Evolutionary conservation across 768 basidiomycete genomes (phyloP).

Genomic region (Tremella fuciformis): DNA sequence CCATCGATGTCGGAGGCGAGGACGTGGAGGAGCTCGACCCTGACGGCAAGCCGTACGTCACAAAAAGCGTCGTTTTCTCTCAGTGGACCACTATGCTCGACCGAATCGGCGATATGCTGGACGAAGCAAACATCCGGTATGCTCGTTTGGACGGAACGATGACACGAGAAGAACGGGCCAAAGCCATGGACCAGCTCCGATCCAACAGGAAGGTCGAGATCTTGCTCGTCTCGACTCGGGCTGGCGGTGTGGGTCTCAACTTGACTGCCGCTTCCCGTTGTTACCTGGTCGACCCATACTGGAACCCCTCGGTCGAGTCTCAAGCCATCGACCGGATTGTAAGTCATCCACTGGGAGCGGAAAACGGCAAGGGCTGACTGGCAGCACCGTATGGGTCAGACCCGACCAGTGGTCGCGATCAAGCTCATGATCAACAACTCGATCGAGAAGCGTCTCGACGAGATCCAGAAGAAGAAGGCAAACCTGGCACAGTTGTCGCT

Average conservation of each 20-base stretch:
- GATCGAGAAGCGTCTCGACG: constrained; percentile 86
- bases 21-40: constrained; percentile 55
- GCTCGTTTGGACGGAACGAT: constrained; percentile 95
- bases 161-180: constrained; percentile 89
- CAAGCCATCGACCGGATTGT: constrained; percentile 98
- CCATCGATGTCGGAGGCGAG: background rate
- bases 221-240: constrained; percentile 89
- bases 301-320: constrained; percentile 97
- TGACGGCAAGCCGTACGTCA: constrained; percentile 64
- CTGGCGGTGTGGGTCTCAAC: constrained; percentile 95
- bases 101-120: constrained; percentile 78
- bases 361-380: background rate
- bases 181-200: constrained; percentile 89
- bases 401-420: constrained; percentile 80
- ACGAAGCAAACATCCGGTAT: constrained; percentile 75
- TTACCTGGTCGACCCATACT: constrained; percentile 98
- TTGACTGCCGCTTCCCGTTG: constrained; percentile 85
- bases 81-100: constrained; percentile 84
- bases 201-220: constrained; percentile 88
- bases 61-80: constrained; percentile 94
- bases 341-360: constrained; percentile 44
- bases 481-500: constrained; percentile 91
- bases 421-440: constrained; percentile 92
- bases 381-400: constrained; percentile 94
- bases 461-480: constrained; percentile 92